Evolutionary conservation across 2,329 filamentous ascomycete species (phyloP).

Genomic region (Tolypocladium guangdongense): DNA sequence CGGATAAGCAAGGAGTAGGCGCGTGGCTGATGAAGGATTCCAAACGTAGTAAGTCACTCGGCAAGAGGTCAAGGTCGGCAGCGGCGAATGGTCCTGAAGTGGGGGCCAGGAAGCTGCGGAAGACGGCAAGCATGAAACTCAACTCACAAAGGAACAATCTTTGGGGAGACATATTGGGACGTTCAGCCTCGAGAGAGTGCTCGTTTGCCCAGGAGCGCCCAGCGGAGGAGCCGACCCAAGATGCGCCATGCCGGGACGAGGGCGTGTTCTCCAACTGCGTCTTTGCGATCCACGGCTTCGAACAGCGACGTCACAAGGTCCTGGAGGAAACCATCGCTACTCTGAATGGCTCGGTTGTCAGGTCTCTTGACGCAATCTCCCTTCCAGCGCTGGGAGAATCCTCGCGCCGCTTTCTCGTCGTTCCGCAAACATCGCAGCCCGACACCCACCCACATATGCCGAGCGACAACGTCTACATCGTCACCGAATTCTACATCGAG

Average conservation of each 20-base stretch:
- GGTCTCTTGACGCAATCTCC: slow-evolving; percentile 30
- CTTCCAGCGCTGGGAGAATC: slow-evolving; percentile 16
- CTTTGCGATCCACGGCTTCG: slow-evolving; percentile 53
- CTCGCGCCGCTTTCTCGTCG: slow-evolving; percentile 37
- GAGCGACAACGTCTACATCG: slow-evolving; percentile 33
- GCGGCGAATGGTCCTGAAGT: slow-evolving; percentile 35
- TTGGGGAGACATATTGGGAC: slow-evolving; percentile 80
- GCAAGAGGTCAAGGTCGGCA: slow-evolving; percentile 48
- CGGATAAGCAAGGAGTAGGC: slow-evolving; percentile 61
- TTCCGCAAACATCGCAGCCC: slow-evolving; percentile 40
- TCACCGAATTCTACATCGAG: slow-evolving; percentile 93
- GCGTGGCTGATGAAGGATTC: slow-evolving; percentile 54
- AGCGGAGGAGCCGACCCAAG: slow-evolving; percentile 1
- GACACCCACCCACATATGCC: slow-evolving; percentile 28
- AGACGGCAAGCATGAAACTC: slow-evolving; percentile 77
- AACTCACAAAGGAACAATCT: slow-evolving; percentile 68
- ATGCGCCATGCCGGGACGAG: slow-evolving; percentile 4
- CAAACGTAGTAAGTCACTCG: slow-evolving; percentile 34
- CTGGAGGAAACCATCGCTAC: slow-evolving; percentile 36
- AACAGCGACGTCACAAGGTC: slow-evolving; percentile 35
- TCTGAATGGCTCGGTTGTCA: slow-evolving; percentile 33
- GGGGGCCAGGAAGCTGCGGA: slow-evolving; percentile 70
- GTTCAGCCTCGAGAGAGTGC: slow-evolving; percentile 22
- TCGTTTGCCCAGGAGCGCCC: slow-evolving; percentile 17
- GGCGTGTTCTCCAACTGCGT: slow-evolving; percentile 44